Evolutionary conservation across 257 asterid genomes (phyloP), one percentile per base, ranked within the genome.

Genomic region (Nicotiana obtusifolia): DNA sequence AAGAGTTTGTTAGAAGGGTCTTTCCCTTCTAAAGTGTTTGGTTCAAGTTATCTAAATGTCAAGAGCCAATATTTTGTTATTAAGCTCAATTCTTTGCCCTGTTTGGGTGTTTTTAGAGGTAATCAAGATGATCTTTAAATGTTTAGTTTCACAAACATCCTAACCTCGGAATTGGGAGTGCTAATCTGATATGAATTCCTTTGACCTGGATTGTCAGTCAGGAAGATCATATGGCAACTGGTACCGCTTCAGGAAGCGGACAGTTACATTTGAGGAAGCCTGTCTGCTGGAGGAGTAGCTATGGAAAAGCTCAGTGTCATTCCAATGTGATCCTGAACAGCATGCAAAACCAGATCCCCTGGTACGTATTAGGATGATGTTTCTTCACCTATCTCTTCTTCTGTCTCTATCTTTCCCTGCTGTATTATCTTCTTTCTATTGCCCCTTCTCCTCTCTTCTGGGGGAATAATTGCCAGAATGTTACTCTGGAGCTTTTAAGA

Each of bases 221-320:
- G 95, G 84, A 30, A 73, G 16, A 35, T 81, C 57, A 33, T 82
- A 95, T 95, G 99, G 91, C 97, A 57, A 82, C 93, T 59, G 83
- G 92, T 77, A 81, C 90, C 82, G 97, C 97, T 82, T 85, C 93
- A 10, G 89, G 92, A 60, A 88, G 90, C 61, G 90, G 90, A 57
- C 87, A 77, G 59, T 87, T 90, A 78, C 91, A 84, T 80, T 89
- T 85, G 20, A 89, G 87, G 83, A 95, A 88, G 73, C 64, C 85
- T 17, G 67, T 82, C 37, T 80, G 62, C 87, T 17, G 78, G 84
- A 87, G 90, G 65, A 81, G 77, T n/a, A 82, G 90, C 78, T 84
- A 91, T 87, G 87, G 82, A 81, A 90, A 83, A 84, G 87, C 88
- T 86, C 87, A 37, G 35, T 47, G 76, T 83, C 88, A 87, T 77